phyloP scores from a whole-genome alignment of 2,329 filamentous ascomycete species.

The Calcarisporium arbuscula region DNA sequence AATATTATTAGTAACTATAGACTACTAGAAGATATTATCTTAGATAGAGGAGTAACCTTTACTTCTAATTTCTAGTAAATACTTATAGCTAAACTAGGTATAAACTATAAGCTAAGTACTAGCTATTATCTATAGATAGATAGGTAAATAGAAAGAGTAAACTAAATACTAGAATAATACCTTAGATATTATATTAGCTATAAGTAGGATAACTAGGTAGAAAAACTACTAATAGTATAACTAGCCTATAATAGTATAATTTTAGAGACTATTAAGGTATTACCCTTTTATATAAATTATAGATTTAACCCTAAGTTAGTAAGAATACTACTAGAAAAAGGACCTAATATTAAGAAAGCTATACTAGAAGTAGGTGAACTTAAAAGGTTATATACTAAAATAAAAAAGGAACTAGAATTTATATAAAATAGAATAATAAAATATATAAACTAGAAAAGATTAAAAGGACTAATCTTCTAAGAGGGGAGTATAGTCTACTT shows the following conservation, averaged over 20 bases:
- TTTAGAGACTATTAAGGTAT: neutral
- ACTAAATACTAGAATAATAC: neutral
- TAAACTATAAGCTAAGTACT: slow-evolving; percentile 1
- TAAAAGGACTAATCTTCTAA: slow-evolving; percentile 10
- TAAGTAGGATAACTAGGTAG: slow-evolving; percentile 1
- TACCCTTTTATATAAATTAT: neutral
- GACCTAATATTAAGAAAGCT: neutral
- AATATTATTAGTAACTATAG: slow-evolving; percentile 15
- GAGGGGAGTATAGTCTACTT: slow-evolving; percentile 12
- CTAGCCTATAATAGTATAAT: too few species aligned
- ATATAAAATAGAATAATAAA: slow-evolving; percentile 7
- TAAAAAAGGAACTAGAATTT: slow-evolving; percentile 8
- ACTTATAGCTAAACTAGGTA: neutral
- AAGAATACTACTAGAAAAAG: neutral
- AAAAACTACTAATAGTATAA: neutral
- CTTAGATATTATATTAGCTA: neutral
- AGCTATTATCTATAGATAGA: slow-evolving; percentile 1
- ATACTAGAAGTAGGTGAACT: neutral
- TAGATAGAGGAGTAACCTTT: neutral
- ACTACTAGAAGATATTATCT: slow-evolving; percentile 1
- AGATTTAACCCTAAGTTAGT: neutral
- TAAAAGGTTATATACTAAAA: slow-evolving; percentile 6
- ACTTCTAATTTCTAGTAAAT: neutral
- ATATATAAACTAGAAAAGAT: slow-evolving; percentile 11
- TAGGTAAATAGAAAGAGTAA: slow-evolving; percentile 1